Percentiles rank a stretch among this genome's conserved stretches.
phyloP scores from a whole-genome alignment of 768 basidiomycete species.

The Saitozyma sp. region DNA sequence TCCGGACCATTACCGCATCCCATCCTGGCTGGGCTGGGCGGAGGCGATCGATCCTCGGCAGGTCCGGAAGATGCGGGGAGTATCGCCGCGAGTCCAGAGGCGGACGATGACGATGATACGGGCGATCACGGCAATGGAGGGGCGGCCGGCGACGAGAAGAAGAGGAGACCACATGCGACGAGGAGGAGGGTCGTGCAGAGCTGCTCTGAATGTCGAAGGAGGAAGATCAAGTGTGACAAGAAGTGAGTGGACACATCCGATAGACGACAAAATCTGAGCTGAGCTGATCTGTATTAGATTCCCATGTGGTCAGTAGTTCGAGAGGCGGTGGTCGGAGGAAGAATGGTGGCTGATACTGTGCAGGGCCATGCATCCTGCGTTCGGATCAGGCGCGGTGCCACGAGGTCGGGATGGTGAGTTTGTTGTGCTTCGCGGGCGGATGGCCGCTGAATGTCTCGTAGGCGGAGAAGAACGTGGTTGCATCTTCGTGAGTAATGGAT shows the following conservation, averaged over 20 bases:
- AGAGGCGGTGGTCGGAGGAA: background rate
- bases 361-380: slow-evolving; percentile 46
- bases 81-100: background rate
- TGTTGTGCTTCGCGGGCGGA: background rate
- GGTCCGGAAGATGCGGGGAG: no score
- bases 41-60: no score
- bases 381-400: slow-evolving; percentile 47
- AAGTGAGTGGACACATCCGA: slow-evolving; percentile 29
- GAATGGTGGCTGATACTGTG: background rate
- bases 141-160: slow-evolving; percentile 3
- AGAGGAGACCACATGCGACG: slow-evolving; percentile 42
- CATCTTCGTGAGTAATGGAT: slow-evolving; percentile 17
- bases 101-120: background rate
- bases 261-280: background rate
- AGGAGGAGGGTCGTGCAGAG: slow-evolving; percentile 50
- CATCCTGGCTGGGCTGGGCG: no score
- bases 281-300: slow-evolving; percentile 29
- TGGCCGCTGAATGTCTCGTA: background rate
- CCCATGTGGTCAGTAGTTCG: slow-evolving; percentile 38
- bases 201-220: slow-evolving; percentile 51
- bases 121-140: slow-evolving; percentile 1
- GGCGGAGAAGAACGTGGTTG: slow-evolving; percentile 37
- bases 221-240: slow-evolving; percentile 53
- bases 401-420: slow-evolving; percentile 48
- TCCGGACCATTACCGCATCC: no score